Evolutionary conservation across 495 filamentous ascomycete genomes (phyloP), one percentile per base, ranked within the genome.

Genomic region (Tuber brumale): DNA sequence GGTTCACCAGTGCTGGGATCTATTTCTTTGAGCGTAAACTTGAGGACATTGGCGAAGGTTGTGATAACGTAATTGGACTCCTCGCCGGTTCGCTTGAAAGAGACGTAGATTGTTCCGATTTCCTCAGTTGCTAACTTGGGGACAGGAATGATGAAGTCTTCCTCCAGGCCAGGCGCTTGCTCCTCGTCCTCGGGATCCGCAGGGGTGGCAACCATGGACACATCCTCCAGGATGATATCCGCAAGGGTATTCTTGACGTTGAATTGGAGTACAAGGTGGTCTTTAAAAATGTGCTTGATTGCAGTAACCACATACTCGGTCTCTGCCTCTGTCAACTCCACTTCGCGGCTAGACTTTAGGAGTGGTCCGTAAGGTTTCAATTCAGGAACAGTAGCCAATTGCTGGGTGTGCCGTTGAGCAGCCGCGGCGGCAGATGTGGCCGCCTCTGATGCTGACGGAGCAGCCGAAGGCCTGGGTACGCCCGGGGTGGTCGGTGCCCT

Each of bases 11-110:
- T 97, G n/a, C 91, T 91, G 7, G 95, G 95, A 80, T 99, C 95
- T 72, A 99, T 96, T 85, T 99, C 95, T 84, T 97, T 97, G 86
- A 91, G 95, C 37, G 94, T 97, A 83, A 99, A 99, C 85, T 96
- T 97, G 73, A 99, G 89, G 71, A 92, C 87, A 85, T 98, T 99
- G 72, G 92, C 94, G 84, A 99, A 97, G 37, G 89, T 92, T 74
- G 90, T 88, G 21, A 91, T 88, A 3, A 93, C 89, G 80, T 95
- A 91, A 8, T 89, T 86, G 71, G 87, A 86, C 77, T 92, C 92
- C 76, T 91, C 93, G 71, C 86, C 89, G 27, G 89, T 84, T 82
- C 95, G 94, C 86, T 92, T 93, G 88, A 98, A 98, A 45, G 93
- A 92, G 70, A 98, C 96, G 82, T 97, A 99, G 37, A 97, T 90